Evolutionary conservation across 805 yeast species (phyloP).

Genomic region (Candida saitoana): DNA sequence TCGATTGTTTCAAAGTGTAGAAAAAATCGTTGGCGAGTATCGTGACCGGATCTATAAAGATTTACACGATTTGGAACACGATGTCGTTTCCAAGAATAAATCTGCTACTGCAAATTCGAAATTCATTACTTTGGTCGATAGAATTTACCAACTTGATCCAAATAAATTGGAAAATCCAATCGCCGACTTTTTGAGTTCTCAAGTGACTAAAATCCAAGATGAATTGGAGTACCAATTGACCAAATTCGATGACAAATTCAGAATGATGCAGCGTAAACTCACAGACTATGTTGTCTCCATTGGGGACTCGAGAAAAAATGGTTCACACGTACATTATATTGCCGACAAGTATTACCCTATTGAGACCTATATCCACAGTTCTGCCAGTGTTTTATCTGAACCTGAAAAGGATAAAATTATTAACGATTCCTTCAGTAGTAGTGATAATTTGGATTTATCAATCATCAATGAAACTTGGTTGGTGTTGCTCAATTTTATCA

Average conservation of each 20-base stretch:
- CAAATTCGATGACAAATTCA: constrained; percentile 34
- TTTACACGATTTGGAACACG: constrained; percentile 36
- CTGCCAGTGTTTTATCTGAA: constrained; percentile 19
- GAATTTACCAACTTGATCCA: constrained; percentile 28
- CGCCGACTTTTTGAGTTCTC: constrained; percentile 31
- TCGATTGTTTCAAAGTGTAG: constrained; percentile 30
- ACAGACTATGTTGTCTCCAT: constrained; percentile 32
- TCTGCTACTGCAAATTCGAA: constrained; percentile 18
- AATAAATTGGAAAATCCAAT: constrained; percentile 22
- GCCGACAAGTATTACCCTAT: constrained; percentile 35
- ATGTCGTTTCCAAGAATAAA: constrained; percentile 12
- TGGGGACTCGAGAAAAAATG: constrained; percentile 26
- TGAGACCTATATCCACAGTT: constrained; percentile 31
- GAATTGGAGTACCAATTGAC: constrained; percentile 34
- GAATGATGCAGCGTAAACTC: constrained; percentile 34
- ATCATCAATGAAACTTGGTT: constrained; percentile 43
- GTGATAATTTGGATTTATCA: constrained; percentile 39
- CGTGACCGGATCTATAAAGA: constrained; percentile 33
- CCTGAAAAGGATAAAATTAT: constrained; percentile 26
- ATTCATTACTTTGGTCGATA: constrained; percentile 37
- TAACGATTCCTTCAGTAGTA: constrained; percentile 30
- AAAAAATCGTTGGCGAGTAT: constrained; percentile 30
- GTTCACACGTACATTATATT: constrained; percentile 35
- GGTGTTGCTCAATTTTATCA: constrained; percentile 33
- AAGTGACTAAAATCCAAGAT: constrained; percentile 24